A percentile compares a stretch with the other conserved stretches of the same genome.
Conservation (phyloP, 352 stramenopile species). For the Phytophthora ohioensis region DNA sequence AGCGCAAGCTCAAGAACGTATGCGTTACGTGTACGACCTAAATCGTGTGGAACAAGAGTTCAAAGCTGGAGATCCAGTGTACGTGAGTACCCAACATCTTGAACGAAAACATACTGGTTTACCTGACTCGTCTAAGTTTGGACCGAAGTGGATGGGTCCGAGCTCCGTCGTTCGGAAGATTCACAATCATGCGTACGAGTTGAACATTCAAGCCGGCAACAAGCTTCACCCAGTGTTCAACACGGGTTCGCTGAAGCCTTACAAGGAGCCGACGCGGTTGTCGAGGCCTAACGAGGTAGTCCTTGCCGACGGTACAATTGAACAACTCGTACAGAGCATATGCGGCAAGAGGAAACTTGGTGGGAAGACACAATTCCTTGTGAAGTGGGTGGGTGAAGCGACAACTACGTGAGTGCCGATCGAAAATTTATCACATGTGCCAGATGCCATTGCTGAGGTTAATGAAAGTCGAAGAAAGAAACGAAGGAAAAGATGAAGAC, state of each 20-base stretch:
- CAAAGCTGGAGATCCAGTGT: neutral
- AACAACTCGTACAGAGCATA: constrained; percentile 4
- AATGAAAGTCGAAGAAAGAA: neutral
- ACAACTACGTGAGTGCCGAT: too few species aligned
- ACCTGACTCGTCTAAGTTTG: constrained; percentile 17
- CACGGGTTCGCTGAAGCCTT: neutral
- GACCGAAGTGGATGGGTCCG: too few species aligned
- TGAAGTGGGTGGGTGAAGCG: too few species aligned
- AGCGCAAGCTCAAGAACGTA: constrained; percentile 14
- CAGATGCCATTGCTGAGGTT: too few species aligned
- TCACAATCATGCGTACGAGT: constrained; percentile 25
- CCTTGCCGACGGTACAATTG: constrained; percentile 10
- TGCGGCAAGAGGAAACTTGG: neutral
- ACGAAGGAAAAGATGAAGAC: too few species aligned
- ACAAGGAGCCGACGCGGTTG: neutral
- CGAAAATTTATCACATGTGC: too few species aligned
- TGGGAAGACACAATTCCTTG: constrained; percentile 9
- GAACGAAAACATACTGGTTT: constrained; percentile 19
- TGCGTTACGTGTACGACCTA: constrained; percentile 23
- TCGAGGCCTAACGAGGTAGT: constrained; percentile 5
- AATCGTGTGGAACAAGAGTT: constrained; percentile 2
- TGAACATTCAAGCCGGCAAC: constrained; percentile 28
- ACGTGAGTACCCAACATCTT: constrained; percentile 22
- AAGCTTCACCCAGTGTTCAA: constrained; percentile 26
- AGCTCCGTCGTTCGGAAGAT: too few species aligned